Conservation (phyloP, 169 alveolate species). For the Eimeria sp. region DNA sequence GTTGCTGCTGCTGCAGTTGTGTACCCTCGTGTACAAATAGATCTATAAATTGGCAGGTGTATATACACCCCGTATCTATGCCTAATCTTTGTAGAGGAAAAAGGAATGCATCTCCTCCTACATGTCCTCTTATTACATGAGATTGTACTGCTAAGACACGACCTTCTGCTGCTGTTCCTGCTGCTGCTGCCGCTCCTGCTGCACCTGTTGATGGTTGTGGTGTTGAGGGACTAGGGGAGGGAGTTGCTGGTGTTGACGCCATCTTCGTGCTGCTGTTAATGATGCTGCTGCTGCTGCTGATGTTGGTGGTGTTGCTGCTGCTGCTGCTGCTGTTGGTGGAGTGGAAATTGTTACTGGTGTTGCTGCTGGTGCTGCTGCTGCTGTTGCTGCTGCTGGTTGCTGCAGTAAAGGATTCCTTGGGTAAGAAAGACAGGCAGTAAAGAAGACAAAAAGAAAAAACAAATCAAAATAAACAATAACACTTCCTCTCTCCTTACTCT, state of each 20-base stretch:
- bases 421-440: too few species aligned
- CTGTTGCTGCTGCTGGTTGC: not conserved
- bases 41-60: constrained; percentile 85
- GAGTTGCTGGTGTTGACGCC: not conserved
- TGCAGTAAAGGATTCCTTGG: too few species aligned
- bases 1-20: constrained; percentile 78
- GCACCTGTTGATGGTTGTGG: not conserved
- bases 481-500: too few species aligned
- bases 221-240: not conserved
- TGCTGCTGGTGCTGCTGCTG: not conserved
- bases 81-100: constrained; percentile 88
- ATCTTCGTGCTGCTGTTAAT: not conserved
- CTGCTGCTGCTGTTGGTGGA: not conserved
- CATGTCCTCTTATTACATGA: constrained; percentile 87
- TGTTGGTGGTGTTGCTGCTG: not conserved
- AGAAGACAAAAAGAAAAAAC: too few species aligned
- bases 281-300: not conserved
- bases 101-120: constrained; percentile 86
- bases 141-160: constrained; percentile 86
- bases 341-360: not conserved
- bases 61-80: constrained; percentile 85
- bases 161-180: not conserved
- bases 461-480: too few species aligned
- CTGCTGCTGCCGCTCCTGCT: constrained; percentile 5
- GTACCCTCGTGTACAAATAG: constrained; percentile 84